Evolutionary conservation across 441 rosid species (phyloP), one percentile per base, ranked within the genome.

Genomic region (Aquilaria agallochum): DNA sequence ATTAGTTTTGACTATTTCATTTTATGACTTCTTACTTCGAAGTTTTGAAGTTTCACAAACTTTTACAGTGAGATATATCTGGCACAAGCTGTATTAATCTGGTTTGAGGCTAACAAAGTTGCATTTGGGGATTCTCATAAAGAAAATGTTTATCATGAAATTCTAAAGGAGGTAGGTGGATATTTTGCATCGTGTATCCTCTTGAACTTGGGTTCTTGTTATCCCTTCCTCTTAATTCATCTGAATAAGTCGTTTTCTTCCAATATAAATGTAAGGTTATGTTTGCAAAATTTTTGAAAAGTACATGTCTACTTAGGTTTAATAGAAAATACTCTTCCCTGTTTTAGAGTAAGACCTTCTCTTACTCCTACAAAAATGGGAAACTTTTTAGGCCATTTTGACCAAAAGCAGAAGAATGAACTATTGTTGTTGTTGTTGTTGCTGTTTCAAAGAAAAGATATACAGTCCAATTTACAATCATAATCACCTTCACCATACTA

Each of bases 21-120:
- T 68, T 52, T 4, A 7, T 40, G 45, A 40, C 9, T 40, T 10
- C 2, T 40, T 6, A 10, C 11, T 40, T 40, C 67, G 56, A 56
- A 56, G 65, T 72, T 78, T 72, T 83, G 64, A 78, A 50, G 56
- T 68, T 70, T 63, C 53, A 54, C 72, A 52, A 69, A 72, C 59
- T 69, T 70, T 71, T 55, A 52, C 87, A 89, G 97, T 58, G 96
- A 92, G 79, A 78, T 70, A 92, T 81, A 85, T 73, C 92, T 92
- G 63, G 73, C 82, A 63, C 80, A 85, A 62, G 89, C 79, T 68
- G 80, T 89, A 72, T 66, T 89, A 68, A 57, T 76, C 68, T 92
- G 97, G 97, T 74, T 83, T 50, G 77, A 80, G 69, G 70, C 76
- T 46, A 67, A 76, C 53, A 60, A 52, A 72, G 70, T 72, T 40